Evolutionary conservation across 2,329 filamentous ascomycete species (phyloP), one percentile per base, ranked within the genome.

Genomic region (Thelonectria rubi): DNA sequence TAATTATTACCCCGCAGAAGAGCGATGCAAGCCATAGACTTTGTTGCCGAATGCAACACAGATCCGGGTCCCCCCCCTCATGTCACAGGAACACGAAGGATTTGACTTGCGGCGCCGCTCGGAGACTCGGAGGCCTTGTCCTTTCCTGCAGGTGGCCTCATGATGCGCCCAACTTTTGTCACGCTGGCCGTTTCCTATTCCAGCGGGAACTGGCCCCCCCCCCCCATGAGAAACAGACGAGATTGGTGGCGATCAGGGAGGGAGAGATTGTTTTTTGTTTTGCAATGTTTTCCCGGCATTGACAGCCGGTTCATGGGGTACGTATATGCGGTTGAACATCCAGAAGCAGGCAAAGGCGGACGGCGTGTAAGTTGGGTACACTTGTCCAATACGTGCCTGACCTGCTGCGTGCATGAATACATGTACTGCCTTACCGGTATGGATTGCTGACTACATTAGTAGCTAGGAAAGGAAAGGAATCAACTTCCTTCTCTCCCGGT

Each of bases 111-210:
- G 12, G 14, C n/a, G 17, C 14, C 3, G 39, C 12, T 12, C n/a
- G n/a, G 7, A 42, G 5, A 15, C 9, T n/a, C 39, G 39, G 32
- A 12, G 32, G 26, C 26, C 10, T 30, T 12, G 5, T 4, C 7
- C 32, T 34, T 42, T n/a, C 2, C 5, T n/a, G 15, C 39, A 42
- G 15, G 15, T 18, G 7, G 54, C 21, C 34, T 24, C 20, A 45
- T 58, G 37, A 24, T 60, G 12, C 56, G 58, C 45, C 49, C n/a
- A n/a, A 26, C 40, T 49, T 20, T 46, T 39, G 63, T 57, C 68
- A 70, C 58, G 68, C 59, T 58, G 37, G 42, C 10, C 43, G 58
- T 63, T 69, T 49, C 68, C 65, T 26, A 21, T 60, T 68, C 59
- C 26, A 49, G 68, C 40, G 6, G 32, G 53, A 42, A 58, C 50